Evolutionary conservation across 2,329 filamentous ascomycete species (phyloP).

Genomic region (Venturia oleaginea): DNA sequence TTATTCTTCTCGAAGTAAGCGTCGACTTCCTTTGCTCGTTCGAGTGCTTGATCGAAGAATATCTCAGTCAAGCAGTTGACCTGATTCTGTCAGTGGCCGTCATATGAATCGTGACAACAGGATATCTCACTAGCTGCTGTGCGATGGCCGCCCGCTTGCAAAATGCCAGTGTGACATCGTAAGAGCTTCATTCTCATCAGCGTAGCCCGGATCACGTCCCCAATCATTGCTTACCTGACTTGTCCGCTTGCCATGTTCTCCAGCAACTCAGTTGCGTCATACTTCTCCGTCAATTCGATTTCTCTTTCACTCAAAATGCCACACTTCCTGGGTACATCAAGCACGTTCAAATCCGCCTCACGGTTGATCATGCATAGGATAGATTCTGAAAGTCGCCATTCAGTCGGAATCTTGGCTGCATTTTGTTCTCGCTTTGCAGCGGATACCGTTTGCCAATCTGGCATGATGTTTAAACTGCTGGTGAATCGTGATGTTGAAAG

Average conservation of each 20-base stretch:
- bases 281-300: constrained; percentile 26
- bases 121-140: constrained; percentile 43
- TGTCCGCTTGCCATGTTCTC: constrained; percentile 20
- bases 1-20: constrained; percentile 27
- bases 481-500: not conserved
- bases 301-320: constrained; percentile 26
- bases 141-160: constrained; percentile 45
- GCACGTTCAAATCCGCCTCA: constrained; percentile 21
- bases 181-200: constrained; percentile 11
- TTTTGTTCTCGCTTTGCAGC: constrained; percentile 23
- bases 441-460: constrained; percentile 25
- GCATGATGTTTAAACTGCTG: not conserved
- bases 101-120: not conserved
- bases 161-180: constrained; percentile 44
- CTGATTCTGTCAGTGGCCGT: constrained; percentile 8
- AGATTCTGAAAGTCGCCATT: constrained; percentile 24
- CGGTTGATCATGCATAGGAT: constrained; percentile 18
- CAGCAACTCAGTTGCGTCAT: constrained; percentile 27
- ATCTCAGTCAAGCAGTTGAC: constrained; percentile 35
- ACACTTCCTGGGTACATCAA: constrained; percentile 24
- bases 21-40: constrained; percentile 31
- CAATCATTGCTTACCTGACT: constrained; percentile 17
- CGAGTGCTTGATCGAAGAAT: constrained; percentile 33
- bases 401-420: constrained; percentile 23
- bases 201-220: not conserved